Conservation (phyloP, 495 filamentous ascomycete species). For the Venustampulla echinocandica region DNA sequence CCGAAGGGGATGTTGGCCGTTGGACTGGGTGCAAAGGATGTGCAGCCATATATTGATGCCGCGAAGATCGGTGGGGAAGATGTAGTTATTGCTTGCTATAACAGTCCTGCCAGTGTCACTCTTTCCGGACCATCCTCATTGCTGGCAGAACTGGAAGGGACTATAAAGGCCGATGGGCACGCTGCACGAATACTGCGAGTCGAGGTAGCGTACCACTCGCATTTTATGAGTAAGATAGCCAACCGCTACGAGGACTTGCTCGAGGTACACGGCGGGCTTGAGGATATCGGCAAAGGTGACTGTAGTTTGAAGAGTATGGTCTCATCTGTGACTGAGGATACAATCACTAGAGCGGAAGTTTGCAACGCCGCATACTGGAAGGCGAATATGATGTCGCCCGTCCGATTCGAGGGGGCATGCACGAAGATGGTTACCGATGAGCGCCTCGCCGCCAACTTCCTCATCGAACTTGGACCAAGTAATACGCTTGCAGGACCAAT, state of each 20-base stretch:
- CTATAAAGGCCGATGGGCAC: conserved; percentile 30
- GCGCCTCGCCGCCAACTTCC: not conserved
- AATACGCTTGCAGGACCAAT: conserved; percentile 51
- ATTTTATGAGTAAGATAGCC: conserved; percentile 35
- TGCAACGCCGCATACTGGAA: conserved; percentile 42
- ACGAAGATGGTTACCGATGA: not conserved
- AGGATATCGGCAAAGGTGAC: conserved; percentile 15
- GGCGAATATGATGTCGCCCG: conserved; percentile 42
- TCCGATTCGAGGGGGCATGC: conserved; percentile 30
- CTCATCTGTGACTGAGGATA: conserved; percentile 25
- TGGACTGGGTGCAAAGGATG: conserved; percentile 20
- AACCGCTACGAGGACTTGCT: not conserved
- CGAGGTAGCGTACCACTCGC: conserved; percentile 44
- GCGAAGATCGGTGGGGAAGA: conserved; percentile 22
- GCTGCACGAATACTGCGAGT: conserved; percentile 41
- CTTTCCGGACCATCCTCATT: conserved; percentile 39
- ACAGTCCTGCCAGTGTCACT: conserved; percentile 43
- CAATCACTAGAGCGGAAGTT: conserved; percentile 17
- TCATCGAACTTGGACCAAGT: conserved; percentile 60
- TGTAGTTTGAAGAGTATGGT: conserved; percentile 27
- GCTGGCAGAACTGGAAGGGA: conserved; percentile 33
- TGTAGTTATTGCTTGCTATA: conserved; percentile 44
- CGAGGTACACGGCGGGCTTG: too few relatives aligned
- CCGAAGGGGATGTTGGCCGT: conserved; percentile 23
- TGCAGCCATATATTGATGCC: conserved; percentile 22